Evolutionary conservation across 805 yeast genomes (phyloP).

Genomic region (Nakazawaea anatomiae): DNA sequence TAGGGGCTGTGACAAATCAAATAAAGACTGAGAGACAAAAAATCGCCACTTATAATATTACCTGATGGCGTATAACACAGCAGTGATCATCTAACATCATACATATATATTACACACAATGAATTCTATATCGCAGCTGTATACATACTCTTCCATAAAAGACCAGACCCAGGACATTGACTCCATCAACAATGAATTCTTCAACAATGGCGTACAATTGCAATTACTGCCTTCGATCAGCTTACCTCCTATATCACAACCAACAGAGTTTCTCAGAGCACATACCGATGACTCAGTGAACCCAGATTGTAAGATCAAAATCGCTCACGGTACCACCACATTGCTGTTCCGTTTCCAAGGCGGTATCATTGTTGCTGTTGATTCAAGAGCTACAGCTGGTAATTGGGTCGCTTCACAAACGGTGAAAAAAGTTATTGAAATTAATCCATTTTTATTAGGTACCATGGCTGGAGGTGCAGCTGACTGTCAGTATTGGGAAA

Average conservation of each 20-base stretch:
- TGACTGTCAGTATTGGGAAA: constrained; percentile 98
- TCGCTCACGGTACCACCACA: constrained; percentile 99
- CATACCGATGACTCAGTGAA: constrained; percentile 93
- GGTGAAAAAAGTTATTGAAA: constrained; percentile 94
- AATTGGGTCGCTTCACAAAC: constrained; percentile 98
- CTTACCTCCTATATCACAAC: constrained; percentile 81
- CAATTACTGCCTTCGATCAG: constrained; percentile 54
- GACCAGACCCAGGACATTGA: background rate
- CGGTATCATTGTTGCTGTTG: constrained; percentile 94
- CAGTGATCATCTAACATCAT: background rate
- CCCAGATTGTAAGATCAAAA: constrained; percentile 91
- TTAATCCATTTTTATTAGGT: constrained; percentile 90
- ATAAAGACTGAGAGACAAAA: too few species aligned
- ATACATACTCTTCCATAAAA: constrained; percentile 16
- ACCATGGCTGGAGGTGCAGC: constrained; percentile 99
- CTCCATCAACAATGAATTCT: constrained; percentile 9
- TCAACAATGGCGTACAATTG: constrained; percentile 17
- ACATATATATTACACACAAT: constrained; percentile 10
- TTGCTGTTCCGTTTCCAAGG: constrained; percentile 94
- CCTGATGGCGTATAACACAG: background rate
- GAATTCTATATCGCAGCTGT: constrained; percentile 23
- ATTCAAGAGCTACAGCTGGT: constrained; percentile 97
- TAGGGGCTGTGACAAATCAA: background rate
- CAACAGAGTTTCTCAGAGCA: constrained; percentile 91
- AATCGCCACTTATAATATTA: background rate